Percentiles rank a stretch among this genome's conserved stretches.
These are phyloP conservation scores for Austroboletus eburneus DNA, from an alignment of 768 basidiomycete species.

Conservation along the genomic window DNA sequence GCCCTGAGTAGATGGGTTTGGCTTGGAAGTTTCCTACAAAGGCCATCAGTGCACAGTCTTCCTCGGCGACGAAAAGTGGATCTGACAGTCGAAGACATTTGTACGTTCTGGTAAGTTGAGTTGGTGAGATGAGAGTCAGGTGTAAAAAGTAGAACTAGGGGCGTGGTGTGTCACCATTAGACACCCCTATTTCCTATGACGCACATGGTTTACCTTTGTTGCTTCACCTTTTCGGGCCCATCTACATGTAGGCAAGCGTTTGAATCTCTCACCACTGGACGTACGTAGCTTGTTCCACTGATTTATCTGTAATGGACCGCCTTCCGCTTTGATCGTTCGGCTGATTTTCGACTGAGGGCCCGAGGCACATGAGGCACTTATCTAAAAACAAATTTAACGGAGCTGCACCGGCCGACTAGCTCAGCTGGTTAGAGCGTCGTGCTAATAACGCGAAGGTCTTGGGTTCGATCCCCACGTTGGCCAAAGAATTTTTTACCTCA, in stretches of 20 bases:
- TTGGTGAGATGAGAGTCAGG: background rate
- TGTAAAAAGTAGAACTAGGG: no score
- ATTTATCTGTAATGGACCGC: no score
- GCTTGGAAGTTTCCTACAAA: constrained; percentile 5
- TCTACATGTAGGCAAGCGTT: no score
- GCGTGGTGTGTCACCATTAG: no score
- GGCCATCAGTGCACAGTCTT: background rate
- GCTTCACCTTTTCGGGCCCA: no score
- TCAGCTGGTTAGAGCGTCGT: constrained; percentile 34
- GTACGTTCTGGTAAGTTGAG: no score
- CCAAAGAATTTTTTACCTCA: constrained; percentile 27
- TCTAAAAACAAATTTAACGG: no score
- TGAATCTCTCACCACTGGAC: no score
- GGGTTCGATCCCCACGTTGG: constrained; percentile 79
- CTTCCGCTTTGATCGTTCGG: no score
- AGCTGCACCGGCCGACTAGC: constrained; percentile 24
- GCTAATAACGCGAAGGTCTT: constrained; percentile 47
- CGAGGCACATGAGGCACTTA: no score
- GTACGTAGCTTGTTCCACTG: no score
- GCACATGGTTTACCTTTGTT: background rate
- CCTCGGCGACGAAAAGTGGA: background rate
- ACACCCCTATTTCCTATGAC: background rate
- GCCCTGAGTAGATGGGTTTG: constrained; percentile 1
- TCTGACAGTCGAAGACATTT: constrained; percentile 10
- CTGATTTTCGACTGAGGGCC: no score